These are phyloP conservation scores for Cyberlindnera mississippiensis DNA, from an alignment of 805 yeast species.

Conservation along the genomic window DNA sequence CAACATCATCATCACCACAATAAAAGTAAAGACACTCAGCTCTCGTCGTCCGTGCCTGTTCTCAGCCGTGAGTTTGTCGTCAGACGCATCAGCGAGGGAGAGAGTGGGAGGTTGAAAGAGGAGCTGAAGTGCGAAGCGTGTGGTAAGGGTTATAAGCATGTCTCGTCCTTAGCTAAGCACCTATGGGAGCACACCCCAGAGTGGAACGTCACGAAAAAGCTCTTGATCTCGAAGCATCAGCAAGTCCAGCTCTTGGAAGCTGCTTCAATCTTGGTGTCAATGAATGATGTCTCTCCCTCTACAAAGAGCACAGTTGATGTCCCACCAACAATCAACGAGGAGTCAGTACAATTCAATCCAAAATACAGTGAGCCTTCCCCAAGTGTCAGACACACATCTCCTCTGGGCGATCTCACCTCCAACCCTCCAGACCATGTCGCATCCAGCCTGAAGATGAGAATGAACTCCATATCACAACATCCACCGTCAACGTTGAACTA, in stretches of 20 bases:
- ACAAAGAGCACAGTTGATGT: constrained; percentile 11
- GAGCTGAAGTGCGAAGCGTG: constrained; percentile 86
- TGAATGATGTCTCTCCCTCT: constrained; percentile 17
- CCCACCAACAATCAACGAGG: constrained; percentile 15
- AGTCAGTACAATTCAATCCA: constrained; percentile 13
- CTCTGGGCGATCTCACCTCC: constrained; percentile 7
- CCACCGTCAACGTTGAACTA: constrained; percentile 36
- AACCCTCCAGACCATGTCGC: background rate
- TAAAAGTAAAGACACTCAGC: background rate
- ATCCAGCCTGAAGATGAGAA: constrained; percentile 28
- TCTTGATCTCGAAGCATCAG: constrained; percentile 47
- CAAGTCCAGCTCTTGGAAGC: constrained; percentile 27
- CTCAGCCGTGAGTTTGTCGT: constrained; percentile 69
- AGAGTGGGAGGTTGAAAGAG: constrained; percentile 78
- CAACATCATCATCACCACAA: constrained; percentile 8
- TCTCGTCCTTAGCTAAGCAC: constrained; percentile 82
- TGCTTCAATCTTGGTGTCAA: constrained; percentile 25
- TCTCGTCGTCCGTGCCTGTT: constrained; percentile 34
- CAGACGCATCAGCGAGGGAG: constrained; percentile 81
- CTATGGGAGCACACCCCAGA: constrained; percentile 95
- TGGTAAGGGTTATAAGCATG: constrained; percentile 88
- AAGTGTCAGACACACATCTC: constrained; percentile 5
- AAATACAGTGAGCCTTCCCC: constrained; percentile 13
- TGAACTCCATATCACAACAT: constrained; percentile 41
- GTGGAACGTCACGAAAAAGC: constrained; percentile 82